Percentiles rank a stretch among this genome's conserved stretches.
These are phyloP conservation scores for Artemisia tridentata DNA, from an alignment of 129 eudicot genomes.

Conservation along the genomic window DNA sequence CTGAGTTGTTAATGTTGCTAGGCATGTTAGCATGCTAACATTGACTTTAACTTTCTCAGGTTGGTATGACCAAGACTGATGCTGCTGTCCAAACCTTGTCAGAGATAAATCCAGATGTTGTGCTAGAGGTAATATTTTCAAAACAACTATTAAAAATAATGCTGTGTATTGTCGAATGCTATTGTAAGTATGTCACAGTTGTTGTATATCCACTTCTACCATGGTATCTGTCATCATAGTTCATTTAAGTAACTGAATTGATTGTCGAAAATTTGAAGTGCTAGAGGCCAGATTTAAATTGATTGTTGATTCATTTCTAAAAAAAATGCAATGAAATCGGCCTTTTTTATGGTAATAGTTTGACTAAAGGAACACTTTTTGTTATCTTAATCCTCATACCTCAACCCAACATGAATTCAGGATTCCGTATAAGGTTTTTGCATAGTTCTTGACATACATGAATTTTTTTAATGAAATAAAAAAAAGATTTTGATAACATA, in stretches of 20 bases:
- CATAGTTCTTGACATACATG: too few relatives aligned
- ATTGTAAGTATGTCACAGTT: constrained; percentile 2
- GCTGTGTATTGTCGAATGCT: neutral
- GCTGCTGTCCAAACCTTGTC: constrained; percentile 97
- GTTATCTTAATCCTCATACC: too few relatives aligned
- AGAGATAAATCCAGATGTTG: constrained; percentile 96
- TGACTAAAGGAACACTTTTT: too few relatives aligned
- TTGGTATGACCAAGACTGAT: constrained; percentile 98
- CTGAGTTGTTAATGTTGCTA: neutral
- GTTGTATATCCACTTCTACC: constrained; percentile 8
- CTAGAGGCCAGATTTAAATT: constrained; percentile 28
- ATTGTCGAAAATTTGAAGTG: neutral
- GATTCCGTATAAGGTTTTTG: too few relatives aligned
- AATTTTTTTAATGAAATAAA: too few relatives aligned
- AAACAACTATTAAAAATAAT: neutral
- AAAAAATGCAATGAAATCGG: too few relatives aligned
- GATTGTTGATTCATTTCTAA: constrained; percentile 3
- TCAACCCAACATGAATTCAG: too few relatives aligned
- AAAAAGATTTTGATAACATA: too few relatives aligned
- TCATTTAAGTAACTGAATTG: constrained; percentile 8
- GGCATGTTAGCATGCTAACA: neutral
- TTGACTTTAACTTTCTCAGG: constrained; percentile 39
- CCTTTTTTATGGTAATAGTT: too few relatives aligned
- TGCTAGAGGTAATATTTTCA: constrained; percentile 66
- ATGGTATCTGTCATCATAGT: constrained; percentile 8